Evolutionary conservation across 139 green algal species (phyloP).

Genomic region (Tetraselmis chui): DNA sequence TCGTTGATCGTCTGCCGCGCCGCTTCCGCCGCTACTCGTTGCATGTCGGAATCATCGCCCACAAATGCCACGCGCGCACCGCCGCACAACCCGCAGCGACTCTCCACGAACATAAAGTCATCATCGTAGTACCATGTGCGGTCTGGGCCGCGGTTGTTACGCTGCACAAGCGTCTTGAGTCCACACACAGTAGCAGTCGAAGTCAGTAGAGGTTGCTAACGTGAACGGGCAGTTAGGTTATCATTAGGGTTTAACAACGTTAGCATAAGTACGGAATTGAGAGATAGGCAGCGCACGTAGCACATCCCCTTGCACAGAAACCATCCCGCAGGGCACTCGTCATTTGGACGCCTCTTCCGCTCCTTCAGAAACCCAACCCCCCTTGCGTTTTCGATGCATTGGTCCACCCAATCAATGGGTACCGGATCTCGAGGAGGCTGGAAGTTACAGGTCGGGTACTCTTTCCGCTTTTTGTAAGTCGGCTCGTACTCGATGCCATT

Average conservation of each 20-base stretch:
- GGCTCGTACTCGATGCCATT: neutral
- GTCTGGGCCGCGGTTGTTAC: neutral
- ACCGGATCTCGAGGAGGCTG: neutral
- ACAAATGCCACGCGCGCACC: neutral
- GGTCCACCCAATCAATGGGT: neutral
- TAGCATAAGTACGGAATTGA: neutral
- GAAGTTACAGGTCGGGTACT: neutral
- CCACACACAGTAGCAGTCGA: neutral
- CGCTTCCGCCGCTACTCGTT: neutral
- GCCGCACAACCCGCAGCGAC: neutral
- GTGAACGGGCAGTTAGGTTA: neutral
- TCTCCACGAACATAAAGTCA: neutral
- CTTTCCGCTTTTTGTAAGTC: neutral
- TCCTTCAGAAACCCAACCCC: neutral
- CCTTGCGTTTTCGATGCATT: neutral
- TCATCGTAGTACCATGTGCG: neutral
- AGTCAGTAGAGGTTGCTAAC: neutral
- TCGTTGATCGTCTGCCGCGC: neutral
- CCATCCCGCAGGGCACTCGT: neutral
- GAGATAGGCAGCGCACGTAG: neutral
- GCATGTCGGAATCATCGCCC: neutral
- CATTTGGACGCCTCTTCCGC: neutral
- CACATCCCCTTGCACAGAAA: neutral
- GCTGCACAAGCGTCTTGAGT: neutral
- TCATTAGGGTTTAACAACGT: neutral